Percentiles rank a stretch among this genome's conserved stretches.
phyloP scores from a whole-genome alignment of 2,329 filamentous ascomycete genomes.

The Diaporthe sp. region DNA sequence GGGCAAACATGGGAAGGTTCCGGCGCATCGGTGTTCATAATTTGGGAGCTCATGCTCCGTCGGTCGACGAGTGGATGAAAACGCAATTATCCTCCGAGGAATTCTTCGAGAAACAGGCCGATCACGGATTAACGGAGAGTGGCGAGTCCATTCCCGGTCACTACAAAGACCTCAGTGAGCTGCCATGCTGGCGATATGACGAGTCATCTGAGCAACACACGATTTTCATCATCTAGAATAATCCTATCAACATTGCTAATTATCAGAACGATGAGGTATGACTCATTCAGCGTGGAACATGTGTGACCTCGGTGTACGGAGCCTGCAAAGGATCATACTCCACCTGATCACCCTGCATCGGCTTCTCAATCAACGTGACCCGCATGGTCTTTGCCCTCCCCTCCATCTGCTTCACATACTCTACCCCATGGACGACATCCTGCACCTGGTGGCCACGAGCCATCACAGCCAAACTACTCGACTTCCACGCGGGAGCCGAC shows the following conservation, averaged over 20 bases:
- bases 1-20: background rate
- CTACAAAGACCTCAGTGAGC: background rate
- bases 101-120: too few species aligned
- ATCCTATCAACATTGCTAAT: background rate
- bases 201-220: too few species aligned
- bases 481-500: slow-evolving; percentile 13
- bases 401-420: slow-evolving; percentile 17
- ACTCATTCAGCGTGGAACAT: background rate
- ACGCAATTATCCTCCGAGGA: background rate
- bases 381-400: background rate
- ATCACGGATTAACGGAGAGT: too few species aligned
- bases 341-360: background rate
- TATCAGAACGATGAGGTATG: background rate
- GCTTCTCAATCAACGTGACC: slow-evolving; percentile 13
- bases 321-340: slow-evolving; percentile 9
- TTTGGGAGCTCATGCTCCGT: too few species aligned
- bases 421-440: background rate
- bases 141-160: too few species aligned
- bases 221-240: background rate
- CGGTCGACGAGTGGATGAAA: background rate
- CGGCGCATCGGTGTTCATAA: background rate
- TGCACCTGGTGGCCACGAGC: background rate
- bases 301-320: background rate
- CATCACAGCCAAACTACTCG: slow-evolving; percentile 21
- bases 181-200: too few species aligned